Conservation (phyloP, 2,329 filamentous ascomycete species). For the Aspergillus fijiensis region DNA sequence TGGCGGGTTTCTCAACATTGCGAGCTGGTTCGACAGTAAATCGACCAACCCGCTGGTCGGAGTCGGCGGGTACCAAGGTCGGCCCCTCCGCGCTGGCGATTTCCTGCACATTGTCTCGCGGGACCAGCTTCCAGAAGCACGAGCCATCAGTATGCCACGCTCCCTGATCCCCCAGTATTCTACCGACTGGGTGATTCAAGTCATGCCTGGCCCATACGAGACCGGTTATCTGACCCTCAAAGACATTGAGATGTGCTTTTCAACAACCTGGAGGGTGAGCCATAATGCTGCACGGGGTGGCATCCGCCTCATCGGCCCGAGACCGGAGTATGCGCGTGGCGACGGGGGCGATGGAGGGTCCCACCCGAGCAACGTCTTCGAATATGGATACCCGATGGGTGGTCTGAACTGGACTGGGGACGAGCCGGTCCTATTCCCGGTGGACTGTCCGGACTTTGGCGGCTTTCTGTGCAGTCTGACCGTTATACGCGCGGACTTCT, state of each 20-base stretch:
- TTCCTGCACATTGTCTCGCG: no score
- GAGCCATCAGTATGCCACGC: no score
- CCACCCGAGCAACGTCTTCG: conserved; percentile 60
- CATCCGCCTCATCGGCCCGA: conserved; percentile 59
- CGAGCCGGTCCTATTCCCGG: conserved; percentile 59
- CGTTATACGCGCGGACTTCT: conserved; percentile 57
- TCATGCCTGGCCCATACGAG: no score
- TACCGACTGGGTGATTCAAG: no score
- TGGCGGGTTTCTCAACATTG: conserved; percentile 55
- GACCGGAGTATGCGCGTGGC: conserved; percentile 58
- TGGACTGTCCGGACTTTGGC: conserved; percentile 61
- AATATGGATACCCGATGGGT: conserved; percentile 61
- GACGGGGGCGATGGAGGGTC: conserved; percentile 64
- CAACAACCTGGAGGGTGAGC: conserved; percentile 56
- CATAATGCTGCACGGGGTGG: conserved; percentile 63
- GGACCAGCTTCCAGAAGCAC: no score
- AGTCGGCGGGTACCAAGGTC: no score
- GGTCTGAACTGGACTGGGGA: conserved; percentile 63
- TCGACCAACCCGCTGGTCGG: no score
- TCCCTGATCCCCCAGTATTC: no score
- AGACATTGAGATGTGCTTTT: no score
- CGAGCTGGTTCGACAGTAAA: no score
- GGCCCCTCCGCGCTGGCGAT: no score
- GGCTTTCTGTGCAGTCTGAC: conserved; percentile 60
- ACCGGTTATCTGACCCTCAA: no score